Evolutionary conservation across 2,329 filamentous ascomycete species (phyloP), one percentile per base, ranked within the genome.

Genomic region (Mollisiaceae sp.): DNA sequence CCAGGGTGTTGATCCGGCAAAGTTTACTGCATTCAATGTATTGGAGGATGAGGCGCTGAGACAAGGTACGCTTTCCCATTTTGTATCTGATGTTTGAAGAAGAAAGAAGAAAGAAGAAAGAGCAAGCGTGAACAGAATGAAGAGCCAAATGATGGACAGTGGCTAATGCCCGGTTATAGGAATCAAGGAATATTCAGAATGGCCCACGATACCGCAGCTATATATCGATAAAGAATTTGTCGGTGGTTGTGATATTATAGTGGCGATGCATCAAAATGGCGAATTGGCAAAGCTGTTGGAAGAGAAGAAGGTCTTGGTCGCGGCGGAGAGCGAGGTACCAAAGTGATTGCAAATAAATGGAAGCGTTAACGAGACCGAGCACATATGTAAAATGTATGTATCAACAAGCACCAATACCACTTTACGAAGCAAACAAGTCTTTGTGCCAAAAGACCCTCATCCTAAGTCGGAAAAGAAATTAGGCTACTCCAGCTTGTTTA

Each of bases 181-280:
- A 60, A 97, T 99, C 82, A 99, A 99, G 82, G 94, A 99, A 81
- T 99, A 95, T 83, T 97, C 94, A 1, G 95, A 98, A 77, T 99
- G 95, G 95, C 95, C 95, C 15, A 99, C 95, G 22, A 98, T 99
- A 77, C 95, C 95, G 8, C 95, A 99, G 79, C 85, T 99, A 20
- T 99, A 98, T 80, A 85, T 99, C 60, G 88, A 96, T 69, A 94
- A 94, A 81, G 94, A 99, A 78, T 99, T 99, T 77, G 84, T 99
- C 56, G 95, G 95, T 63, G 95, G 95, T n/a, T 97, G 94, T 78
- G 95, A 99, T 79, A 99, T 99, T 70, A 79, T 99, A 73, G 90
- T 98, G 78, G 91, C 90, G 2, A 98, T 99, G 95, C 94, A 98
- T 82, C 92, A 97, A 81, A 96, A 92, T 76, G 95, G 95, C 35